Evolutionary conservation across 257 asterid species (phyloP), one percentile per base, ranked within the genome.

Genomic region (Forsythia suspensa): DNA sequence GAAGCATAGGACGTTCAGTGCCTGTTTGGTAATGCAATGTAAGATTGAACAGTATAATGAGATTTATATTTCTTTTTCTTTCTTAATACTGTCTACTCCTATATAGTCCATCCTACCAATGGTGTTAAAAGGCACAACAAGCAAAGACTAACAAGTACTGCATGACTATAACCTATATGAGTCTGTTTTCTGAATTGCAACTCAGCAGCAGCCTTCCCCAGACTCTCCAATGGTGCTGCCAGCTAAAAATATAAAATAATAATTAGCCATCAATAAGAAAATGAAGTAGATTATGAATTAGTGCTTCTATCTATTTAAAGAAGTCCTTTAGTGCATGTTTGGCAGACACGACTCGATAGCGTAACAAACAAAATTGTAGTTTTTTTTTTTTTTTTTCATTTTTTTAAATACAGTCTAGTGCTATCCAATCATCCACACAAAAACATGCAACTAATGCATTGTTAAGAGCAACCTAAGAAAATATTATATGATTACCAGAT

Each of bases 191-290:
- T 85, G 84, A 95, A 86, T 65, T 84, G 87, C 86, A 95, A 89
- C 85, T 87, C 93, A 66, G 92, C 92, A 51, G 99, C 99, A 16
- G 97, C 92, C 87, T 78, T 88, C 70, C 94, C 97, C 82, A 96
- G 72, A 74, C 85, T 82, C 85, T 89, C 91, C 38, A 82, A 61
- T 42, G 93, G 86, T 63, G 98, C 97, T 80, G 93, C 96, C 89
- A 96, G 80, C 99, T 96, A 89, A 75, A 48, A 89, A 84, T 82
- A 16, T 48, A 69, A 48, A n/a, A 69, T 36, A 20, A 83, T n/a
- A 59, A 77, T n/a, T 10, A 55, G 10, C 12, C 18, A 11, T 3
- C 51, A 41, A 44, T 7, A 6, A 8, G 6, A 21, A 6, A 57
- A 0, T 21, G 2, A 21, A 61, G 21, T 21, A 21, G 37, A 21